Base-by-base conservation (phyloP, 805 yeast genomes). In the Blastobotrys americana region DNA sequence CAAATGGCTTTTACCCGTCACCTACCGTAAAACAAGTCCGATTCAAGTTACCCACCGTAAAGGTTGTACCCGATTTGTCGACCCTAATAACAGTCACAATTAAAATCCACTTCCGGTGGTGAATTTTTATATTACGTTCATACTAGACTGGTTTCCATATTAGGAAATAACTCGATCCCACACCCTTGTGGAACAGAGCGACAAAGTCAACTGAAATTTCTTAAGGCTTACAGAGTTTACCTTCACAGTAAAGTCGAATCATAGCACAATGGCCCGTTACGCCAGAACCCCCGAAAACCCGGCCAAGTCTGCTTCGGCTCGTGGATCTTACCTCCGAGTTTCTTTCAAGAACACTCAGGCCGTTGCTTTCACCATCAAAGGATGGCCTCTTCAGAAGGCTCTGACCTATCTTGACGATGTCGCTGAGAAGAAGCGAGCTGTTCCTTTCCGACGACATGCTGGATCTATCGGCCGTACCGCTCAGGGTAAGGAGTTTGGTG, bases 271-370 rank as follows among this genome's bases (percentile, higher is more conserved):
- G 97, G 87, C 89, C 79, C 93, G 99, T 79, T 93, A 93, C 97
- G 95, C 89, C 80, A 93, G 95, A 73, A 82, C 87, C 68, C 87
- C 98, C 71, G 88, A 95, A 67, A 89, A 93, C 89, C 97, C 98
- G 78, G 93, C 96, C 72, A 87, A 88, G 80, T 84, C 96, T 65
- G 97, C 97, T 68, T 84, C 96, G 70, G 95, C 98, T 70, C 94
- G 97, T 74, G 97, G 97, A 70, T 86, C 97, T 52, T 89, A 88
- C 89, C 80, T 93, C 74, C 90, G 99, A 78, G 96, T 87, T 64
- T 93, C 98, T 60, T 93, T 74, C 96, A 93, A 93, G 89, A 93
- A 93, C 90, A 93, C 98, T 78, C 87, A 96, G 75, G 98, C 90
- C 77, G 84, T 97, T 61, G 97, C 94, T 66, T 96, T 85, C 77